phyloP scores from a whole-genome alignment of 306 rosid genomes.

The Phaseolus lunatus region DNA sequence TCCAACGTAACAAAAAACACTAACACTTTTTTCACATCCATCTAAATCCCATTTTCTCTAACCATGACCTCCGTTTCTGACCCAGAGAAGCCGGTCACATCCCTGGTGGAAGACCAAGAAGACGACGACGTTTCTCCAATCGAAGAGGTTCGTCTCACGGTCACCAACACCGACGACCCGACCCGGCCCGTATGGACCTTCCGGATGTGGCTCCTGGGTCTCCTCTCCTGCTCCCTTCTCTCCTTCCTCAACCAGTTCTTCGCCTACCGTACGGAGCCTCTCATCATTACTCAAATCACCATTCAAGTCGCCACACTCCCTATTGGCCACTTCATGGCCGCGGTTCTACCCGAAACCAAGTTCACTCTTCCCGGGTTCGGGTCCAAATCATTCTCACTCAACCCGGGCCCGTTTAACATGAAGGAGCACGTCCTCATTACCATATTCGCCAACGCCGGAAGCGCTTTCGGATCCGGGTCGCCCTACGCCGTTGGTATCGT shows the following conservation, averaged over 20 bases:
- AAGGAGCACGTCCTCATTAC: constrained; percentile 86
- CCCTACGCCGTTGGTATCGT: constrained; percentile 77
- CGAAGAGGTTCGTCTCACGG: constrained; percentile 76
- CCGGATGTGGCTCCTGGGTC: constrained; percentile 84
- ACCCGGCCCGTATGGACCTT: constrained; percentile 84
- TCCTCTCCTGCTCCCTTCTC: constrained; percentile 62
- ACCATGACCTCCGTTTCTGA: constrained; percentile 14
- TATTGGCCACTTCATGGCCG: constrained; percentile 72
- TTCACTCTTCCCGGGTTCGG: constrained; percentile 61
- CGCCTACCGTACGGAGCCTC: constrained; percentile 73
- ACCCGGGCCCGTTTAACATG: constrained; percentile 87
- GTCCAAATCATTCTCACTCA: constrained; percentile 44
- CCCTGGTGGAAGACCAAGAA: not conserved
- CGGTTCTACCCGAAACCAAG: constrained; percentile 52
- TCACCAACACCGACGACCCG: constrained; percentile 67
- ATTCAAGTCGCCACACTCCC: constrained; percentile 78
- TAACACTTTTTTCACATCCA: too few relatives aligned
- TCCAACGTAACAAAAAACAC: not conserved
- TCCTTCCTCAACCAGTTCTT: constrained; percentile 88
- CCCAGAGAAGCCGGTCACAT: constrained; percentile 13
- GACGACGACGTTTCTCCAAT: constrained; percentile 69
- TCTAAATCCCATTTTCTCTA: not conserved
- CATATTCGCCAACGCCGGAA: constrained; percentile 82
- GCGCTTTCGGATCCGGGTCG: constrained; percentile 70
- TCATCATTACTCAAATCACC: constrained; percentile 65